Base-by-base conservation (phyloP, 306 rosid species). In the Coriaria nepalensis region DNA sequence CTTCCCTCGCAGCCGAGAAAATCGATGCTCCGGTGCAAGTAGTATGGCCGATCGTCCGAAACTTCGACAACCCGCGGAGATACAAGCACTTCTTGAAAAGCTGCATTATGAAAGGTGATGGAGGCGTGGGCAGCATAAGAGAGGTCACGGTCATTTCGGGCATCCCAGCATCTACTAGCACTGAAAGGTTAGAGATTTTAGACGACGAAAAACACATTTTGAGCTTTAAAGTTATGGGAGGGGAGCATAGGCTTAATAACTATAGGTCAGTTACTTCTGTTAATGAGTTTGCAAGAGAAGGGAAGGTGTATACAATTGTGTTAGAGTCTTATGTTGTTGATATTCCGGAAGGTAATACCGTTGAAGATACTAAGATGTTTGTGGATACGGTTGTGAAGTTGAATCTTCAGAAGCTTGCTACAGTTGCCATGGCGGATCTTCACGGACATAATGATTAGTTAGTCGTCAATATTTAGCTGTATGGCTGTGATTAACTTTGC, bases 311-410 rank as follows among this genome's bases (percentile, higher is more conserved):
- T 6, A 20, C 37, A 1, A 37, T 33, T 10, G 53, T 49, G 9
- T 33, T 49, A 34, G 53, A 49, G 53, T 49, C 53, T 33, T 49
- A 49, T n/a, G 6, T 8, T 8, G 40, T 49, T 9, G 37, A 32
- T 9, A 49, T 49, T 20, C 53, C 53, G 4, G 13, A 20, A 4
- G 53, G 53, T 6, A 49, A 49, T 33, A 49, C 37, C 5, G 36
- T 10, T 2, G 53, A 49, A 29, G 53, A 49, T 34, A 49, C 53
- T 5, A 49, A 49, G 37, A 32, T 20, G 53, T 49, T 49, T 49
- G 53, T 20, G 12, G 53, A 49, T 49, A 49, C 53, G 1, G 53
- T 49, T 20, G 53, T 49, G 53, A 49, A 49, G 6, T 49, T 49
- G 53, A 33, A 49, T 37, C 37, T 49, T 32, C 39, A 49, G 13